Evolutionary conservation across 202 grass and related monocot species (phyloP), one percentile per base, ranked within the genome.

Genomic region (Zizania palustris): DNA sequence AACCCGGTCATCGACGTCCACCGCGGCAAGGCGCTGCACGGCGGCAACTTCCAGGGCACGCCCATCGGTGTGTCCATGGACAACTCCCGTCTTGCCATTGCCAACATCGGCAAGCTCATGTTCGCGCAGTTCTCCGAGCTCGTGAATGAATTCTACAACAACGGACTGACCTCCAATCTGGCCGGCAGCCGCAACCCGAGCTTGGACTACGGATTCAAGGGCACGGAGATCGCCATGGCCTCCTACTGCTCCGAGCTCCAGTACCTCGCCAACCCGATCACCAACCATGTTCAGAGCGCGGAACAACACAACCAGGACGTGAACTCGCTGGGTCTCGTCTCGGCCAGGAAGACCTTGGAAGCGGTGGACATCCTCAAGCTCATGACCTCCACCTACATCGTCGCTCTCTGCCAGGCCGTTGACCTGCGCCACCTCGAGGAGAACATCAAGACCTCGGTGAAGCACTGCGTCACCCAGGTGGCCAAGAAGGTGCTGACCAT

Each of bases 281-380:
- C 93, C 62, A 97, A 93, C 84, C 93, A 97, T 36, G 93, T 97
- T 7, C 93, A 97, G 89, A 97, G 93, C 67, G 93, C 93, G 22
- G 93, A 97, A 82, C 90, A 93, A 69, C 93, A 97, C 79, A 97
- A 97, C 90, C 93, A 97, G 83, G 93, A 97, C 69, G 93, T 97
- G 8, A 97, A 97, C 85, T 97, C 93, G 3, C 88, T 97, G 0
- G 93, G 93, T 0, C 90, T 97, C 37, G 91, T 97, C 35, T 97
- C 93, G 0, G 84, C 93, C 46, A 71, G 93, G 77, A 97, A 97
- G 84, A 97, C 93, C 1, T 86, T 81, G 5, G 93, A 97, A 82
- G 93, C 93, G 2, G 61, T 97, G 33, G 90, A 97, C 75, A 93
- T 93, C 65, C 91, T 97, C 18, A 97, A 97, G 85, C 93, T 97